Base-by-base conservation (phyloP, 2,329 filamentous ascomycete genomes). In the Cadophora luteo-olivacea region DNA sequence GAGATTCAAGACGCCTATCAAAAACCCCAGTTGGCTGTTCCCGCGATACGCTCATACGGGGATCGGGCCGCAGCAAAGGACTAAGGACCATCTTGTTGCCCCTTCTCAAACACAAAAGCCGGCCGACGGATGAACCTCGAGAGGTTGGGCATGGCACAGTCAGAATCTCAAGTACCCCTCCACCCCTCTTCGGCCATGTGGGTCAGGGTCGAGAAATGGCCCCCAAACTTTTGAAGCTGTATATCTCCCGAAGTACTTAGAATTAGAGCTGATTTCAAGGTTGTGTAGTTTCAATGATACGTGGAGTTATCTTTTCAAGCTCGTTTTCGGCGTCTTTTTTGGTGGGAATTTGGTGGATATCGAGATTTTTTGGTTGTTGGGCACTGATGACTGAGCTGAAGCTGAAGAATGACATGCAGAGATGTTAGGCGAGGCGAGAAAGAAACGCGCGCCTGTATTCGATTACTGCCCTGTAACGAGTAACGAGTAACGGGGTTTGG, bases 21-120 rank as follows among this genome's bases (percentile, higher is more conserved):
- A 8, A 29, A 29, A 16, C 4, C 36, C 36, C n/a, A n/a, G 8
- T 38, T 14, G 8, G 14, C 24, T 7, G 4, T n/a, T 33, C 25
- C 52, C 52, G 62, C 62, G 62, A 64, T 64, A 64, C 62, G 62
- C 62, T 45, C 51, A 32, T 25, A 49, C 45, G 62, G 62, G 41
- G 62, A 55, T 33, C 62, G 62, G 62, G 51, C 51, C 49, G 62
- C 62, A 64, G 57, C n/a, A 57, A 55, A 32, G 51, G 51, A 29
- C 29, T 29, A 29, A 29, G 29, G 29, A 29, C 29, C 29, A 29
- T 29, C 29, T 29, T 29, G 29, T 29, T 29, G 45, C n/a, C n/a
- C 22, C 45, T 22, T 49, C 45, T 49, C 45, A 49, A 49, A 49
- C 45, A 22, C 45, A n/a, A 49, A 49, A 7, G n/a, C 45, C 45